Evolutionary conservation across 2,329 filamentous ascomycete genomes (phyloP).

Genomic region (Aspergillus pseudotamarii): DNA sequence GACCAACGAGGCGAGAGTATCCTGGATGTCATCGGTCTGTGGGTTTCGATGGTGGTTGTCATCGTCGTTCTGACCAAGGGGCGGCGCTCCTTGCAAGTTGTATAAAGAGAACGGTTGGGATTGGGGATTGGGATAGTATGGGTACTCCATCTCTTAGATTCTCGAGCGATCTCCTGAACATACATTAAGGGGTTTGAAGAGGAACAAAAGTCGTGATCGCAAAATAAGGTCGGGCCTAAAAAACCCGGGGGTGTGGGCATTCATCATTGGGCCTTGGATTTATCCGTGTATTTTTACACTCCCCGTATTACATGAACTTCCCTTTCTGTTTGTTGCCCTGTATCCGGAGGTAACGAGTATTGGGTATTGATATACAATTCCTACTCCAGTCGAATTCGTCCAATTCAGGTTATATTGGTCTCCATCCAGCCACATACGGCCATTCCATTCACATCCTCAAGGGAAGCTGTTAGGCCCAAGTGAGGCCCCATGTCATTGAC

Average conservation of each 20-base stretch:
- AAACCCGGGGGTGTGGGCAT: constrained; percentile 3
- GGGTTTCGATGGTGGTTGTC: constrained; percentile 39
- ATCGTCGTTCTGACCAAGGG: constrained; percentile 23
- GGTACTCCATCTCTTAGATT: constrained; percentile 57
- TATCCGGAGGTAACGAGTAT: too few species aligned
- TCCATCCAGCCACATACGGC: too few species aligned
- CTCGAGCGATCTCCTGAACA: background rate
- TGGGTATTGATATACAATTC: too few species aligned
- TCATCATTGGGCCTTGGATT: background rate
- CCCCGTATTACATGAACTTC: background rate
- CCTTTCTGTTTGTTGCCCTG: too few species aligned
- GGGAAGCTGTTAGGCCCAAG: too few species aligned
- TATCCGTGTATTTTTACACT: background rate
- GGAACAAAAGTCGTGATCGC: background rate
- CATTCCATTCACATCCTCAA: too few species aligned
- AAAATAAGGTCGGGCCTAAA: constrained; percentile 1
- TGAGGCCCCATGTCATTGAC: too few species aligned
- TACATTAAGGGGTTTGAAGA: too few species aligned
- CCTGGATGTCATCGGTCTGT: constrained; percentile 50
- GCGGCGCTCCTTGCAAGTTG: constrained; percentile 51
- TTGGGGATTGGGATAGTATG: constrained; percentile 50
- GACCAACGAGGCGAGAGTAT: constrained; percentile 40
- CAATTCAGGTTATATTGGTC: too few species aligned
- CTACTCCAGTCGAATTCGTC: too few species aligned
- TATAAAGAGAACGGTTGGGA: constrained; percentile 55